Conservation (phyloP, 306 rosid species). For the Biancaea sappan region DNA sequence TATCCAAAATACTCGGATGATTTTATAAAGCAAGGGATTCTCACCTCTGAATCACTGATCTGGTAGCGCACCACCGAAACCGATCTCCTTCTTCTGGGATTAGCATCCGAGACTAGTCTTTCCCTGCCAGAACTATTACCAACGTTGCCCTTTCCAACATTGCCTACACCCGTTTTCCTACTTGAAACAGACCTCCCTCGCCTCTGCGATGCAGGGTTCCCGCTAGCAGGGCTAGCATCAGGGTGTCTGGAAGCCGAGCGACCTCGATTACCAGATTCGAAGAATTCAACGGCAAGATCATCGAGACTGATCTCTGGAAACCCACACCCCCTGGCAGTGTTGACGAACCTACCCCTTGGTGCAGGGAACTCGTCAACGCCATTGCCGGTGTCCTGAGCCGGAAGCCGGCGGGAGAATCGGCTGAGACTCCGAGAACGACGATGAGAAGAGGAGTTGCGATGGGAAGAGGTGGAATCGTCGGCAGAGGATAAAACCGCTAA, state of each 20-base stretch:
- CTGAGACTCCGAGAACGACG: conserved; percentile 92
- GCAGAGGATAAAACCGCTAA: conserved; percentile 55
- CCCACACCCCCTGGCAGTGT: conserved; percentile 74
- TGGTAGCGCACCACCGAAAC: conserved; percentile 79
- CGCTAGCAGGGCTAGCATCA: conserved; percentile 33
- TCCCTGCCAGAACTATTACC: conserved; percentile 42
- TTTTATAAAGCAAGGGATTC: background rate
- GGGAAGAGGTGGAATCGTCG: conserved; percentile 53
- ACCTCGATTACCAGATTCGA: conserved; percentile 66
- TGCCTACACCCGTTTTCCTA: conserved; percentile 47
- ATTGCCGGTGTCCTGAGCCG: conserved; percentile 35
- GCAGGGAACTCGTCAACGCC: conserved; percentile 34
- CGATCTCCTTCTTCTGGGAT: conserved; percentile 75
- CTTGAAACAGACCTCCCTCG: conserved; percentile 95
- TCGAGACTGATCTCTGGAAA: conserved; percentile 95
- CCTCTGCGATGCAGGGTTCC: conserved; percentile 44
- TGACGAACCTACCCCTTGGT: conserved; percentile 69
- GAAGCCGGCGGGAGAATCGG: conserved; percentile 56
- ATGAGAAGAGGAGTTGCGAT: conserved; percentile 53
- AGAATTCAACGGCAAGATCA: conserved; percentile 80
- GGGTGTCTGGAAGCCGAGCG: conserved; percentile 49
- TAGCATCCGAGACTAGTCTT: conserved; percentile 55
- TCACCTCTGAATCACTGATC: conserved; percentile 92
- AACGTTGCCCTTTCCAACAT: conserved; percentile 48
- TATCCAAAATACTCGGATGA: background rate